Evolutionary conservation across 2,329 filamentous ascomycete species (phyloP).

Genomic region (Xylariomycetidae sp.): DNA sequence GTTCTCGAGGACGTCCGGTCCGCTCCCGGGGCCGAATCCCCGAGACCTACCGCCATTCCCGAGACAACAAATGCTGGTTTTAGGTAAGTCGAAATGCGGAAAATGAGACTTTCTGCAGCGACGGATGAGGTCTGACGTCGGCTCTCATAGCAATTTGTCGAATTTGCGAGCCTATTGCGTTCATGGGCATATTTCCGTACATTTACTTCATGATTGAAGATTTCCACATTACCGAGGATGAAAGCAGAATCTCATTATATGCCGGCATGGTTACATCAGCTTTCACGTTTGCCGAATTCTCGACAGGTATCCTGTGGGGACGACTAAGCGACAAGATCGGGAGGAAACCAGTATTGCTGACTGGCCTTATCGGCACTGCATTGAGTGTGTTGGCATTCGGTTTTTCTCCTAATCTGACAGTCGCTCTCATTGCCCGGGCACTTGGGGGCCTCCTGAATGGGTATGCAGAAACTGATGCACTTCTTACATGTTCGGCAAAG

Average conservation of each 20-base stretch:
- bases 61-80: constrained; percentile 31
- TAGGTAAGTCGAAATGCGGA: constrained; percentile 24
- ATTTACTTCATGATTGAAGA: constrained; percentile 96
- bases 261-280: constrained; percentile 94
- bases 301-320: constrained; percentile 89
- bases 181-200: constrained; percentile 99
- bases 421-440: constrained; percentile 82
- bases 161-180: constrained; percentile 97
- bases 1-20: constrained; percentile 16
- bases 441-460: constrained; percentile 90
- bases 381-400: constrained; percentile 91
- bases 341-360: constrained; percentile 85
- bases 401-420: constrained; percentile 75
- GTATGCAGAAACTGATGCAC: constrained; percentile 52
- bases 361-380: constrained; percentile 84
- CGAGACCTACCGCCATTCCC: constrained; percentile 28
- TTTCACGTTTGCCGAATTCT: constrained; percentile 94
- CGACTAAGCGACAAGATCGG: constrained; percentile 87
- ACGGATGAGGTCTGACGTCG: too few species aligned
- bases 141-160: constrained; percentile 71
- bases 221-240: constrained; percentile 77
- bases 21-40: constrained; percentile 11
- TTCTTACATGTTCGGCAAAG: too few species aligned
- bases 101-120: constrained; percentile 1
- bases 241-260: constrained; percentile 81